Evolutionary conservation across 106 monocot species (phyloP), one percentile per base, ranked within the genome.

Genomic region (Agapanthus africanus): DNA sequence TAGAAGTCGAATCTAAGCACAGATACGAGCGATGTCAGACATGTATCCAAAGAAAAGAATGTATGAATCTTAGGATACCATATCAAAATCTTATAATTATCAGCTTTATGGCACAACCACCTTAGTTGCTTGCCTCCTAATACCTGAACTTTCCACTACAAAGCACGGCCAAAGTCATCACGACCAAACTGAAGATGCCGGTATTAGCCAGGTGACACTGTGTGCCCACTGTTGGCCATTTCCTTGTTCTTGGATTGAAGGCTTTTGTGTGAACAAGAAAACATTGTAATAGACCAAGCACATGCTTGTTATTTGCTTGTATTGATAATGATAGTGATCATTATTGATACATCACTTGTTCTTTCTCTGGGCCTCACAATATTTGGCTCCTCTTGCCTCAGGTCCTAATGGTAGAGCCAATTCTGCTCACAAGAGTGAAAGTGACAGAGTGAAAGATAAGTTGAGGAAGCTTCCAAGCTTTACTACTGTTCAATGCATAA

Each of bases 201-300:
- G n/a, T n/a, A n/a, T n/a, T n/a, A n/a, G n/a, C 13, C 56, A 30
- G 30, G 56, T 13, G 56, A 57, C 56, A 6, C 30, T 18, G 56
- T 11, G 56, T 11, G 56, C 56, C 31, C 56, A 13, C 56, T 15
- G 30, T 50, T 57, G 31, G n/a, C 14, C 56, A 57, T 57, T 30
- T 57, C 10, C 56, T 57, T 57, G 56, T 30, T n/a, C 56, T 13
- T 28, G 56, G 56, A 1, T 56, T 30, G n/a, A 27, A 57, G 56
- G 56, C 30, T 18, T n/a, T n/a, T n/a, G n/a, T 30, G 56, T 57
- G 30, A 57, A 57, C 56, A 57, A 57, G 30, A 57, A 57, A 44
- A 26, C 26, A 56, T 28, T 54, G 54, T 25, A 25, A 57, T 57
- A 26, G 30, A 30, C 56, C 56, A 57, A 11, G 56, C 56, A 31